phyloP scores from a whole-genome alignment of 192 early-diverging fungal genomes.

The Geranomyces michiganensis region DNA sequence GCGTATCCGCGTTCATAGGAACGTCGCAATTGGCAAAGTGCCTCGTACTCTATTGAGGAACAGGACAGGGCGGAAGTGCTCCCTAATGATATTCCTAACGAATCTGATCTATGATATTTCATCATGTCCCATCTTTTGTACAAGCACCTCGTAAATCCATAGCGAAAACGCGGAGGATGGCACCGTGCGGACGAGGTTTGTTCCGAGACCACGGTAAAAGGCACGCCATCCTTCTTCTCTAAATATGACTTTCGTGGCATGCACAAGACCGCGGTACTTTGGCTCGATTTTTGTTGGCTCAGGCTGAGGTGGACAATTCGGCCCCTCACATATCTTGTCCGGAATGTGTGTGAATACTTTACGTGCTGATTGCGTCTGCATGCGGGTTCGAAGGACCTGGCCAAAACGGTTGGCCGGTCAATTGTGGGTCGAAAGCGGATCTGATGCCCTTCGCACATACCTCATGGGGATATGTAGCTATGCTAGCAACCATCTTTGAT shows the following conservation, averaged over 20 bases:
- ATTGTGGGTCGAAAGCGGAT: neutral
- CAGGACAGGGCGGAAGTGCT: too few relatives aligned
- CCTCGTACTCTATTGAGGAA: too few relatives aligned
- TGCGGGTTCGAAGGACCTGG: constrained; percentile 82
- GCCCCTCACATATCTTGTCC: constrained; percentile 29
- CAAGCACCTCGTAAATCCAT: constrained; percentile 85
- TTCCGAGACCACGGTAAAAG: constrained; percentile 85
- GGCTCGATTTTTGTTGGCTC: constrained; percentile 16
- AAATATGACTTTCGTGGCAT: constrained; percentile 72
- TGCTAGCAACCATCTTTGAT: constrained; percentile 88
- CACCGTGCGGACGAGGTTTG: constrained; percentile 87
- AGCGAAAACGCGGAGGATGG: constrained; percentile 85
- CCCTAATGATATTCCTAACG: too few relatives aligned
- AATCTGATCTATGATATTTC: neutral
- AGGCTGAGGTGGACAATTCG: constrained; percentile 25
- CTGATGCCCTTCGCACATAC: constrained; percentile 38
- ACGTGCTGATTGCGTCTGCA: constrained; percentile 76
- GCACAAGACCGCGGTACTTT: constrained; percentile 82
- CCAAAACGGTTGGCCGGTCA: neutral
- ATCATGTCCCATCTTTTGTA: constrained; percentile 41
- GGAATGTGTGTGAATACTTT: constrained; percentile 55
- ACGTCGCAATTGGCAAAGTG: too few relatives aligned
- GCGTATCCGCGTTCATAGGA: too few relatives aligned
- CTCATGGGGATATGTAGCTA: constrained; percentile 95
- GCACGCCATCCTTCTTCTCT: constrained; percentile 78